Conservation (phyloP, 768 basidiomycete genomes). For the Termitomyces sp. region DNA sequence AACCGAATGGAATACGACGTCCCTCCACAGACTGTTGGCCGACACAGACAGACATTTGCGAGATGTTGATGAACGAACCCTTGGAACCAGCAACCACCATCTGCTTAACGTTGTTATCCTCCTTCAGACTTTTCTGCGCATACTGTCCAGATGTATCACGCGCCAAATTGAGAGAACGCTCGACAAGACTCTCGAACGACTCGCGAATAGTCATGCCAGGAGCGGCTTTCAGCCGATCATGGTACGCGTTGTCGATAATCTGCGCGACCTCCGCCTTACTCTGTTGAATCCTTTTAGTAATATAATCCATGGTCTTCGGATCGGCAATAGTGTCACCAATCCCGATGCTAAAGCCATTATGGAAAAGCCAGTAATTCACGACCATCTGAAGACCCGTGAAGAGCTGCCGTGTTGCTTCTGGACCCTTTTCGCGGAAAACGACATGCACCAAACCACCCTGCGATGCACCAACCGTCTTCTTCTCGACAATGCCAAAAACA, state of each 20-base stretch:
- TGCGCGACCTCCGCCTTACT: constrained; percentile 76
- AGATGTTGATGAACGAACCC: constrained; percentile 99
- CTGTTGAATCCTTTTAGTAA: constrained; percentile 75
- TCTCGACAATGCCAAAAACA: constrained; percentile 92
- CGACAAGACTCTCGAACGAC: constrained; percentile 92
- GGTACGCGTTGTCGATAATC: constrained; percentile 77
- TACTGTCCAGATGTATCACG: constrained; percentile 94
- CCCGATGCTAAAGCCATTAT: constrained; percentile 98
- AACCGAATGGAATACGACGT: constrained; percentile 96
- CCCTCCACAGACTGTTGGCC: constrained; percentile 99
- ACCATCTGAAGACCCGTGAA: constrained; percentile 94
- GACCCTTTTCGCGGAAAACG: constrained; percentile 96
- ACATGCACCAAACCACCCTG: constrained; percentile 94
- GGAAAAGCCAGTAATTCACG: constrained; percentile 98
- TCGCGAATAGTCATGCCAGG: constrained; percentile 99
- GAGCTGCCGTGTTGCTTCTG: constrained; percentile 81
- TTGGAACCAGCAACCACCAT: constrained; percentile 99
- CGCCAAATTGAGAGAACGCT: constrained; percentile 87
- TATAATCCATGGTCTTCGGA: constrained; percentile 77
- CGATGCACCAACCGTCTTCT: constrained; percentile 97
- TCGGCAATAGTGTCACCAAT: constrained; percentile 99
- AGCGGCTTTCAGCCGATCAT: constrained; percentile 81
- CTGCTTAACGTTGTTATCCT: constrained; percentile 99
- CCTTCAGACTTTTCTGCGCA: constrained; percentile 96
- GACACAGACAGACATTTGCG: constrained; percentile 99